Percentiles rank a stretch among this genome's conserved stretches.
phyloP scores from a whole-genome alignment of 2,329 filamentous ascomycete genomes.

The Paraphaeosphaeria minitans region DNA sequence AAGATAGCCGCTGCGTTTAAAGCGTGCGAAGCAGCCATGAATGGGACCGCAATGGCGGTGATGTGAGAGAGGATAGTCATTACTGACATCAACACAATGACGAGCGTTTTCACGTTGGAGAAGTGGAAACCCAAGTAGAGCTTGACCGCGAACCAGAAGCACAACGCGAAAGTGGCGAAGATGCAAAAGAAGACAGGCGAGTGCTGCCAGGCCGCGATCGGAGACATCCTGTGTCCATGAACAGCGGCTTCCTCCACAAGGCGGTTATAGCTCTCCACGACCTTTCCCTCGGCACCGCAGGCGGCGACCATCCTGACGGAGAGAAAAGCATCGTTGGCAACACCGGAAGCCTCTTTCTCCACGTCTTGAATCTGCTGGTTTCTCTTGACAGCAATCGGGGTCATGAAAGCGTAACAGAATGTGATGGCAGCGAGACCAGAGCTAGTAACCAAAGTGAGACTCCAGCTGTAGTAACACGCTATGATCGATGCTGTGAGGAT shows the following conservation, averaged over 20 bases:
- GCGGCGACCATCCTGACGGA: slow-evolving; percentile 32
- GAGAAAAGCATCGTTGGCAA: slow-evolving; percentile 24
- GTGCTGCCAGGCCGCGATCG: slow-evolving; percentile 25
- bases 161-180: slow-evolving; percentile 31
- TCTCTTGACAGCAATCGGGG: slow-evolving; percentile 24
- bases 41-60: background rate
- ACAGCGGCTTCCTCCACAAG: slow-evolving; percentile 14
- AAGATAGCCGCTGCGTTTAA: slow-evolving; percentile 2
- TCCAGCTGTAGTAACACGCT: slow-evolving; percentile 34
- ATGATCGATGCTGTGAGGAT: slow-evolving; percentile 29
- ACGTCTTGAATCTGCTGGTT: slow-evolving; percentile 22
- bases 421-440: slow-evolving; percentile 29
- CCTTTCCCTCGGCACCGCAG: slow-evolving; percentile 29
- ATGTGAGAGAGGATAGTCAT: slow-evolving; percentile 6
- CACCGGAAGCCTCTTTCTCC: slow-evolving; percentile 27
- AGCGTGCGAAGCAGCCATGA: slow-evolving; percentile 1
- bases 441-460: slow-evolving; percentile 32
- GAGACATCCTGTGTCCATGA: slow-evolving; percentile 22
- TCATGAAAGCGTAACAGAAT: slow-evolving; percentile 26
- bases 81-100: slow-evolving; percentile 17
- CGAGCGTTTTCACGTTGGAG: slow-evolving; percentile 21
- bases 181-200: slow-evolving; percentile 33
- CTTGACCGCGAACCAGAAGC: slow-evolving; percentile 34
- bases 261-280: slow-evolving; percentile 19
- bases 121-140: slow-evolving; percentile 23